Percentiles rank a stretch among this genome's conserved stretches.
These are phyloP conservation scores for Lycium ferocissimum DNA, from an alignment of 257 asterid species.

Conservation along the genomic window DNA sequence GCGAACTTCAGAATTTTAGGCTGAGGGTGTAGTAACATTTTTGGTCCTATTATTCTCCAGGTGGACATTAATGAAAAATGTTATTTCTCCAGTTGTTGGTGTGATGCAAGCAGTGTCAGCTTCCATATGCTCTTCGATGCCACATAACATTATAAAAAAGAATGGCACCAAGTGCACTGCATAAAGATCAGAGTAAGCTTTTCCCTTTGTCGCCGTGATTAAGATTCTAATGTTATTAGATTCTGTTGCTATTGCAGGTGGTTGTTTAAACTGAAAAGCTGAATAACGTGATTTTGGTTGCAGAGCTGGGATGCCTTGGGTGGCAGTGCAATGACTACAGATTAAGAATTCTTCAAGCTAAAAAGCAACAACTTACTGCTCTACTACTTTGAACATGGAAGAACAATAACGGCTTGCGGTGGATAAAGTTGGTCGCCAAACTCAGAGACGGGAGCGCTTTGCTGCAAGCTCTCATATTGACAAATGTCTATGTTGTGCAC, in stretches of 20 bases:
- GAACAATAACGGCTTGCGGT: no score
- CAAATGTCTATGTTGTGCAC: no score
- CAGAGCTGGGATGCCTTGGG: no score
- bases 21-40: background rate
- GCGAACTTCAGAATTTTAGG: background rate
- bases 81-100: constrained; percentile 68
- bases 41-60: constrained; percentile 38
- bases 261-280: background rate
- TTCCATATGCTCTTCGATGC: constrained; percentile 56
- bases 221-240: background rate
- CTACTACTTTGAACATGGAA: no score
- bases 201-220: background rate
- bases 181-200: background rate
- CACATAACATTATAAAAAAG: background rate
- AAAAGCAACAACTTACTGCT: no score
- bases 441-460: no score
- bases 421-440: no score
- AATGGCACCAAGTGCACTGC: background rate
- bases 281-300: no score
- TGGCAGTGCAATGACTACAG: no score
- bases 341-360: no score
- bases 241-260: background rate
- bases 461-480: no score
- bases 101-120: constrained; percentile 77
- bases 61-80: constrained; percentile 35